Evolutionary conservation across 345 rosid species (phyloP), one percentile per base, ranked within the genome.

Genomic region (Ceriops zippeliana): DNA sequence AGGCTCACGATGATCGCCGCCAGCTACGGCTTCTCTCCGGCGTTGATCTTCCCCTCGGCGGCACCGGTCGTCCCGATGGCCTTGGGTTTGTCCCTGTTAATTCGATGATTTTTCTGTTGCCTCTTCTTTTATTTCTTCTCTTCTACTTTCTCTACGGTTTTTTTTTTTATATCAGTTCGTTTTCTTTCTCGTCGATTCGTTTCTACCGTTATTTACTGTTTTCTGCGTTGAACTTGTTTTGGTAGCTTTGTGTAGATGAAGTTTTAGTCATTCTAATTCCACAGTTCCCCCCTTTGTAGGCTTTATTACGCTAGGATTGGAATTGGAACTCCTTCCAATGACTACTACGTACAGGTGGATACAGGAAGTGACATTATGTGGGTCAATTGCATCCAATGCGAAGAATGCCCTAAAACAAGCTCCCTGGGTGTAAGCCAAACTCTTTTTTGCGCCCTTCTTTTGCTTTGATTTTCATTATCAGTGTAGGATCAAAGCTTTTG

Each of bases 321-420:
- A 37, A 88, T 95, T 68, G 99, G 99, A 67, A 86, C 91, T 7
- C 99, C 99, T 72, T 63, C 93, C 0, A 95, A 87, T 89, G 86
- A 86, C 83, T 95, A 91, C 78, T 95, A 90, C 70, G 90, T 95
- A 24, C 98, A 95, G 79, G 88, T 95, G 0, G 99, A 95, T 73
- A 95, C 99, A 16, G 99, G 99, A 9, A 95, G 97, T 75, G 99
- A 95, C 73, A 79, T 90, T 42, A 90, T 90, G 96, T 95, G 99
- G 99, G 98, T 95, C 5, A 95, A 95, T 79, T 91, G 98, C 62
- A 87, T 87, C 22, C 84, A 90, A 26, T 91, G 99, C 70, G 81
- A 61, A 49, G 93, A 88, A 34, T 95, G 99, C 81, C 99, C 97
- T 5, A 85, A n/a, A 73, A 83, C 84, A 77, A 95, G 97, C 88